Evolutionary conservation across 345 rosid species (phyloP), one percentile per base, ranked within the genome.

Genomic region (Eucalyptus fibrosa): DNA sequence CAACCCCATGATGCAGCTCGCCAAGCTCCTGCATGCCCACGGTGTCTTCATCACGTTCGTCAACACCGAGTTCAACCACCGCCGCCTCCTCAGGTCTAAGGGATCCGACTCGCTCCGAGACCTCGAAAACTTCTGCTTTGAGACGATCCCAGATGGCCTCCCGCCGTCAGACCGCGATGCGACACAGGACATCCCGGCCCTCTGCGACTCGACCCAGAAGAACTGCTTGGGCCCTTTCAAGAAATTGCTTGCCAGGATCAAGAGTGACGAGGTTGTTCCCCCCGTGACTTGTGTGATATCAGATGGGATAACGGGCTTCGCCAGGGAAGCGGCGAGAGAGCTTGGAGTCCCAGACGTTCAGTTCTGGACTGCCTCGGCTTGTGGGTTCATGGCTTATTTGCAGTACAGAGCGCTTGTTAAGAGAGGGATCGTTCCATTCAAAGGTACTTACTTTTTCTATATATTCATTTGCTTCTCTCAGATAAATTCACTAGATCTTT

Each of bases 41-140:
- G 93, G 93, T 32, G 90, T 94, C 87, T 88, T 90, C 88, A 77
- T 94, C 83, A 93, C 95, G 81, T 91, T 91, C 32, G 92, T 93
- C 62, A 91, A 92, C 92, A 92, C 91, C 2, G 93, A 93, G 88
- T 90, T 87, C 67, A 91, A 88, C 91, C 89, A 93, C 44, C 47
- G 55, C 30, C 90, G 92, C 86, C 72, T 91, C 28, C 60, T 89
- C 80, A 50, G 88, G 24, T 92, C 93, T 50, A 55, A 32, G 15
- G 93, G 91, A 7, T 67, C 67, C 4, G 90, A 87, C 28, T 86
- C 88, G 15, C 88, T 90, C 7, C 30, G 51, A 10, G 90, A 85
- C 47, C 56, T 65, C 18, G 88, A 82, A 0, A 91, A 62, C 87
- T 91, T 93, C 89, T 30, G 62, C 26, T 90, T 93, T 32, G 88